Percentiles rank a stretch among this genome's conserved stretches.
Conservation (phyloP, 2,329 filamentous ascomycete species). For the Cladophialophora psammophila region DNA sequence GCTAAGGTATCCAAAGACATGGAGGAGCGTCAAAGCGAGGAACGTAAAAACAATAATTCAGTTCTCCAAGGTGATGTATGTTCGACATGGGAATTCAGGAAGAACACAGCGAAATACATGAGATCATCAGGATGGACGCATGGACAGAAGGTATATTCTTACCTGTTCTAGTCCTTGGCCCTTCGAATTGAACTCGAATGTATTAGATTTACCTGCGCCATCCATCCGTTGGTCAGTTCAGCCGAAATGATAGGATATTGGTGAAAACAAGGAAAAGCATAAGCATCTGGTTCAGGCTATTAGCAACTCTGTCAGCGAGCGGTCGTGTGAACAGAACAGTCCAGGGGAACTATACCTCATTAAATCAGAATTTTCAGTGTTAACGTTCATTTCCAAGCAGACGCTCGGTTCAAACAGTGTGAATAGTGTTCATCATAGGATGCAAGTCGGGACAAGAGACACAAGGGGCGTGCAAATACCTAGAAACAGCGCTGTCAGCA, state of each 20-base stretch:
- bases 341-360: conserved; percentile 60
- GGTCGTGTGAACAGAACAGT: not conserved
- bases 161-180: conserved; percentile 15
- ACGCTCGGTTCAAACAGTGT: conserved; percentile 71
- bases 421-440: conserved; percentile 73
- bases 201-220: not conserved
- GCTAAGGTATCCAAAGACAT: not conserved
- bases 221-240: conserved; percentile 18
- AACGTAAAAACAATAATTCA: conserved; percentile 49
- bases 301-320: conserved; percentile 32
- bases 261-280: conserved; percentile 49
- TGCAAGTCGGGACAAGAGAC: conserved; percentile 46
- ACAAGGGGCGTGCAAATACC: conserved; percentile 38
- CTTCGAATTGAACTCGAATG: not conserved
- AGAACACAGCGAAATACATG: conserved; percentile 69
- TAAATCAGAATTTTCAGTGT: conserved; percentile 76
- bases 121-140: conserved; percentile 62
- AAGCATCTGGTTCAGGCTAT: conserved; percentile 47
- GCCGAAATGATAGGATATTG: conserved; percentile 32
- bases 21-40: not conserved
- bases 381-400: conserved; percentile 64
- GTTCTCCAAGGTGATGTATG: conserved; percentile 71
- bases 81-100: conserved; percentile 68
- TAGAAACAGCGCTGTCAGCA: conserved; percentile 35
- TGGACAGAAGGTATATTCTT: conserved; percentile 2